Percentiles rank a stretch among this genome's conserved stretches.
Conservation (phyloP, 768 basidiomycete species). For the Kockovaella imperatae region DNA sequence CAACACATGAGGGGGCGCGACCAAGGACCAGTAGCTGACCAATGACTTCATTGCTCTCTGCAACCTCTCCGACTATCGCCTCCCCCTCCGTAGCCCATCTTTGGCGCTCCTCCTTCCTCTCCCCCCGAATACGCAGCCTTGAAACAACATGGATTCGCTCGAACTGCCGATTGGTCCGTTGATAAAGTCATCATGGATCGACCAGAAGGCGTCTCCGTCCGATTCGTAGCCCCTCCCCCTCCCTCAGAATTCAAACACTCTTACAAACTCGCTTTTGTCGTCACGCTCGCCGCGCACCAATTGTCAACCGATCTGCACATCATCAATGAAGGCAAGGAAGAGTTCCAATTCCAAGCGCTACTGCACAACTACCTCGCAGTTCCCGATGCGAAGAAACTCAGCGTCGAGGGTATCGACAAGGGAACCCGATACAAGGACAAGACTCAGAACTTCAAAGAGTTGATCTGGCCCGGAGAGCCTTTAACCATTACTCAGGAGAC, state of each 20-base stretch:
- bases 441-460: constrained; percentile 45
- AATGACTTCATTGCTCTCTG: background rate
- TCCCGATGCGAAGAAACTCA: constrained; percentile 52
- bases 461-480: constrained; percentile 50
- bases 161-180: constrained; percentile 67
- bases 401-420: constrained; percentile 59
- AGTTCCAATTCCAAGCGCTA: constrained; percentile 80
- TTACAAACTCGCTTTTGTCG: constrained; percentile 71
- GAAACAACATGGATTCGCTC: constrained; percentile 83
- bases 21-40: no score
- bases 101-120: constrained; percentile 65
- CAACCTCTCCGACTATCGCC: background rate
- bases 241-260: constrained; percentile 58
- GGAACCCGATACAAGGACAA: constrained; percentile 71
- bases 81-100: constrained; percentile 55
- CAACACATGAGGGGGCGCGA: no score
- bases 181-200: constrained; percentile 60
- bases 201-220: constrained; percentile 63
- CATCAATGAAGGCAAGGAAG: constrained; percentile 53
- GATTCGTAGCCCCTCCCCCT: constrained; percentile 59
- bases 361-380: constrained; percentile 79
- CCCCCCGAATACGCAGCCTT: constrained; percentile 56
- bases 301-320: constrained; percentile 74
- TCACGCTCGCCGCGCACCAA: constrained; percentile 65
- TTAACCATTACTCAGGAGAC: constrained; percentile 28